phyloP scores from a whole-genome alignment of 2,329 filamentous ascomycete genomes.

The Fonsecaea nubica region DNA sequence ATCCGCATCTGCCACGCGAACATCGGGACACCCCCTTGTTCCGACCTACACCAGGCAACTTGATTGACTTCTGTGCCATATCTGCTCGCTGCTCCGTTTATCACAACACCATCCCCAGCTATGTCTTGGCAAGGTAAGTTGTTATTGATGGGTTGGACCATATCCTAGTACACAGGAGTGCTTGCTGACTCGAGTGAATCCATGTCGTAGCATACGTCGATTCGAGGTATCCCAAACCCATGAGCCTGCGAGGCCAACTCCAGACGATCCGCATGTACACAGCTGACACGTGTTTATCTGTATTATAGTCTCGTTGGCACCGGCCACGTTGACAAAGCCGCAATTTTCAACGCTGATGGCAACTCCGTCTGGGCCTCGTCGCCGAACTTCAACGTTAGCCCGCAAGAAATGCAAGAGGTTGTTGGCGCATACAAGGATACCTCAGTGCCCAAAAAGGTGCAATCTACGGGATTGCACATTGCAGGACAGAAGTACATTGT shows the following conservation, averaged over 20 bases:
- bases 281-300: constrained; percentile 14
- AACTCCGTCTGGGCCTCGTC: constrained; percentile 80
- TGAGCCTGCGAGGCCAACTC: neutral
- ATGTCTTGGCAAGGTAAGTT: constrained; percentile 42
- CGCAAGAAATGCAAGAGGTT: constrained; percentile 63
- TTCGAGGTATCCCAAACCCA: constrained; percentile 31
- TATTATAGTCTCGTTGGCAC: constrained; percentile 73
- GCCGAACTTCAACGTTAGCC: constrained; percentile 71
- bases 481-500: constrained; percentile 79
- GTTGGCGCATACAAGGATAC: constrained; percentile 60
- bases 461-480: constrained; percentile 75
- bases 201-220: constrained; percentile 38
- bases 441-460: constrained; percentile 68
- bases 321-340: constrained; percentile 80
- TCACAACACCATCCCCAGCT: constrained; percentile 20
- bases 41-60: neutral
- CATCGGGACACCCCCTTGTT: neutral
- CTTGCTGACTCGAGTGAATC: constrained; percentile 17
- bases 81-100: neutral
- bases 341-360: constrained; percentile 81
- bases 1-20: neutral
- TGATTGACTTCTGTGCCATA: constrained; percentile 1
- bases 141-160: neutral
- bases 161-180: neutral
- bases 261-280: neutral